phyloP scores from a whole-genome alignment of 352 stramenopile genomes.

The Pythium phragmitis region DNA sequence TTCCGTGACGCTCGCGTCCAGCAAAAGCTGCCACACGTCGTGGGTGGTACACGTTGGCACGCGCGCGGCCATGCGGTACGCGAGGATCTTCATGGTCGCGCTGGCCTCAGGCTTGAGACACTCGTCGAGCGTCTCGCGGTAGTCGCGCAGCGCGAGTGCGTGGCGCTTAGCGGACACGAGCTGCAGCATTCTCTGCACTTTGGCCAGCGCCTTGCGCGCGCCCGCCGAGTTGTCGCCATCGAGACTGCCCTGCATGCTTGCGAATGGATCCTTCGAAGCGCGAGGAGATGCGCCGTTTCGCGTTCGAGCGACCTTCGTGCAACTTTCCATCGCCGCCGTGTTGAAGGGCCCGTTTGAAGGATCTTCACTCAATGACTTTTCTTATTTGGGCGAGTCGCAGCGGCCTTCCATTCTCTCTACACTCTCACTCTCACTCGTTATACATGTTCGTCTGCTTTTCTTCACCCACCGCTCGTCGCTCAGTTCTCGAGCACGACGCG shows the following conservation, averaged over 20 bases:
- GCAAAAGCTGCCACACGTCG: slow-evolving; percentile 60
- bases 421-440: neutral
- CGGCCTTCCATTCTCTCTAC: neutral
- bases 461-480: neutral
- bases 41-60: slow-evolving; percentile 53
- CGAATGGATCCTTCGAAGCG: neutral
- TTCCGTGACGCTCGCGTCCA: slow-evolving; percentile 63
- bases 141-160: slow-evolving; percentile 59
- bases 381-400: neutral
- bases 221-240: slow-evolving; percentile 44
- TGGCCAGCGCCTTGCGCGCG: slow-evolving; percentile 50
- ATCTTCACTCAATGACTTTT: neutral
- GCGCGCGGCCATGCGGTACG: slow-evolving; percentile 63
- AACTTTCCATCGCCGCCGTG: neutral
- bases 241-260: slow-evolving; percentile 43
- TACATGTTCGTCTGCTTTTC: neutral
- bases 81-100: slow-evolving; percentile 57
- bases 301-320: slow-evolving; percentile 10
- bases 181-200: slow-evolving; percentile 64
- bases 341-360: too few species aligned
- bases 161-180: slow-evolving; percentile 49
- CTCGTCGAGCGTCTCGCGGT: slow-evolving; percentile 63
- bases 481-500: slow-evolving; percentile 11
- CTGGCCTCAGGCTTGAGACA: slow-evolving; percentile 67
- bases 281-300: slow-evolving; percentile 8